Conservation (phyloP, 257 asterid species). For the Jacaranda copaia region DNA sequence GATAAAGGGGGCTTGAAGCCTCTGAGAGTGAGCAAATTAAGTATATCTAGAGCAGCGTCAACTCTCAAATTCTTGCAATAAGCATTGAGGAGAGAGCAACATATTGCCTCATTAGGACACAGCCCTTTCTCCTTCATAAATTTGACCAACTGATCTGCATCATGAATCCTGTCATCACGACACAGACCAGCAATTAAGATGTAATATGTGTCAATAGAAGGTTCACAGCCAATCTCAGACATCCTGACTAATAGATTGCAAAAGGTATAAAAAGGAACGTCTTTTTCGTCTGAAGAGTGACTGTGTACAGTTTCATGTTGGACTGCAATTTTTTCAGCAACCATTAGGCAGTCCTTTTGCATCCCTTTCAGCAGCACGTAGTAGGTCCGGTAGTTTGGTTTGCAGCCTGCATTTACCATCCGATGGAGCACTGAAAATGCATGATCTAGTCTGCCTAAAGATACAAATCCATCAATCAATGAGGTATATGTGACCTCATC, state of each 20-base stretch:
- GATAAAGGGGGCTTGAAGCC: slow-evolving; percentile 69
- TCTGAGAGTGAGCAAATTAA: slow-evolving; percentile 47
- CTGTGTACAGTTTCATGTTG: slow-evolving; percentile 45
- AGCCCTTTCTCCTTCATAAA: slow-evolving; percentile 78
- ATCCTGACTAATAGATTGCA: slow-evolving; percentile 63
- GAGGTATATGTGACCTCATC: slow-evolving; percentile 85
- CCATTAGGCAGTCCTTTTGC: slow-evolving; percentile 55
- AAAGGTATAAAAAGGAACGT: slow-evolving; percentile 49
- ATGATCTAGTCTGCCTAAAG: slow-evolving; percentile 62
- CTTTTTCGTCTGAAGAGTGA: slow-evolving; percentile 46
- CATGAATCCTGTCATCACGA: slow-evolving; percentile 65
- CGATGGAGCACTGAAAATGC: slow-evolving; percentile 70
- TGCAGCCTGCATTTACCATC: slow-evolving; percentile 69
- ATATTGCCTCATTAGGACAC: slow-evolving; percentile 61
- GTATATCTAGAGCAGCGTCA: slow-evolving; percentile 62
- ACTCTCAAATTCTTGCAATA: slow-evolving; percentile 78
- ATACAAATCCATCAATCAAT: slow-evolving; percentile 75
- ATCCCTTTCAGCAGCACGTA: slow-evolving; percentile 73
- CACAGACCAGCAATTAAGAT: slow-evolving; percentile 67
- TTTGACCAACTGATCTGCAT: slow-evolving; percentile 74
- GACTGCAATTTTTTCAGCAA: slow-evolving; percentile 47
- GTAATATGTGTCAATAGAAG: slow-evolving; percentile 58
- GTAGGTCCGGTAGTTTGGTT: slow-evolving; percentile 81
- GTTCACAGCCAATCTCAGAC: slow-evolving; percentile 75
- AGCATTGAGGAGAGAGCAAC: slow-evolving; percentile 69